These are phyloP conservation scores for Colletotrichum cordylinicola DNA, from an alignment of 2,329 filamentous ascomycete genomes.

Conservation along the genomic window DNA sequence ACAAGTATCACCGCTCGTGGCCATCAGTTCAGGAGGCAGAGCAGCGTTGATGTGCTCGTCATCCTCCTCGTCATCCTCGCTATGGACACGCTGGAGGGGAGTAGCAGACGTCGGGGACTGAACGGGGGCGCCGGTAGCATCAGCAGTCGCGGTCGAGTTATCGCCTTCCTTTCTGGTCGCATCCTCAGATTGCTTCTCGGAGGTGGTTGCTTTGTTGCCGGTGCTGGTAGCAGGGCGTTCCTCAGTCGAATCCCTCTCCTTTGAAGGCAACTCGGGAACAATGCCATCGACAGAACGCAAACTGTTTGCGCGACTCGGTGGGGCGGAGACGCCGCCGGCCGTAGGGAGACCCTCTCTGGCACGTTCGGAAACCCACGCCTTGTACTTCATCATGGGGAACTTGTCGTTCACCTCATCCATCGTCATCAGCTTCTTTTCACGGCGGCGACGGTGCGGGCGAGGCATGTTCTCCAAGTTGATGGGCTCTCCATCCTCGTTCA, in stretches of 20 bases:
- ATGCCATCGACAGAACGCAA: constrained; percentile 70
- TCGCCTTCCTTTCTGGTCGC: constrained; percentile 5
- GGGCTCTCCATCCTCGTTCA: constrained; percentile 81
- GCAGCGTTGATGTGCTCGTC: constrained; percentile 84
- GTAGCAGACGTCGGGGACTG: constrained; percentile 23
- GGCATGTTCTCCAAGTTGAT: constrained; percentile 89
- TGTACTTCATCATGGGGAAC: constrained; percentile 96
- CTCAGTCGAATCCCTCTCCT: constrained; percentile 52
- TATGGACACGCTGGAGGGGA: constrained; percentile 45
- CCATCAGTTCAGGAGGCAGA: constrained; percentile 79
- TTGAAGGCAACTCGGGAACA: constrained; percentile 35
- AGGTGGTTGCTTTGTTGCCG: background rate
- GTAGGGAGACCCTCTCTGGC: constrained; percentile 85
- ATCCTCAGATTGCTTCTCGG: constrained; percentile 11
- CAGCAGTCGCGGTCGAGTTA: background rate
- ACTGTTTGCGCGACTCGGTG: constrained; percentile 76
- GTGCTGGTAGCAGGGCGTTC: constrained; percentile 23
- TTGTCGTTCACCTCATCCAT: constrained; percentile 99
- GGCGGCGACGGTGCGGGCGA: constrained; percentile 80
- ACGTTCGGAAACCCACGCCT: constrained; percentile 86
- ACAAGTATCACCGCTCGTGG: constrained; percentile 87
- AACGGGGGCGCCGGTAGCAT: background rate
- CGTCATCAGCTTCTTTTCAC: constrained; percentile 98
- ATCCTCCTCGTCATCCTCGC: constrained; percentile 65
- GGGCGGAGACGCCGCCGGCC: constrained; percentile 80